Percentiles rank a stretch among this genome's conserved stretches.
These are phyloP conservation scores for Magnusiomyces magnusii DNA, from an alignment of 1,139 yeast genomes.

Conservation along the genomic window DNA sequence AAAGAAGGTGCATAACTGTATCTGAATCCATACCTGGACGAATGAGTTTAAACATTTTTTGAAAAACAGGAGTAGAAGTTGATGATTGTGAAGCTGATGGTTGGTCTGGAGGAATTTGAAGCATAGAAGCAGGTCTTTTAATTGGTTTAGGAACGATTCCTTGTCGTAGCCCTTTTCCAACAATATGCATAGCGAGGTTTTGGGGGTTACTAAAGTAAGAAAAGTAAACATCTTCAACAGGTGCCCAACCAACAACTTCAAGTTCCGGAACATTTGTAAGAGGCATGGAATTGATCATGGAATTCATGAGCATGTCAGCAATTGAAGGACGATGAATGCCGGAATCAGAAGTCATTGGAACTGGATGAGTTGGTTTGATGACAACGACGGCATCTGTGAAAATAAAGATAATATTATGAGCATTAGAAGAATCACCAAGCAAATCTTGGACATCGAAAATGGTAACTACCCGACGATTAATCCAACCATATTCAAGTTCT, in stretches of 20 bases:
- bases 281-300: slow-evolving; percentile 79
- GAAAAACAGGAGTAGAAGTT: slow-evolving; percentile 4
- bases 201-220: slow-evolving; percentile 25
- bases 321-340: slow-evolving; percentile 50
- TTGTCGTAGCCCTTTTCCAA: slow-evolving; percentile 11
- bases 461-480: slow-evolving; percentile 74
- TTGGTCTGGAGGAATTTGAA: neutral
- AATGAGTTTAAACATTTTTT: slow-evolving; percentile 31
- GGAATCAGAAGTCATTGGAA: slow-evolving; percentile 28
- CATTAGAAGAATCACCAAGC: slow-evolving; percentile 25
- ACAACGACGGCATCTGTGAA: slow-evolving; percentile 76
- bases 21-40: slow-evolving; percentile 33
- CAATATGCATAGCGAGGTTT: slow-evolving; percentile 19
- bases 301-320: slow-evolving; percentile 82
- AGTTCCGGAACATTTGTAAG: slow-evolving; percentile 62
- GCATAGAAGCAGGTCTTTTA: neutral
- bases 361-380: slow-evolving; percentile 37
- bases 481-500: slow-evolving; percentile 83
- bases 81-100: slow-evolving; percentile 2
- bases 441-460: slow-evolving; percentile 55
- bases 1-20: slow-evolving; percentile 54
- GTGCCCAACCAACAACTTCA: slow-evolving; percentile 61
- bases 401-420: slow-evolving; percentile 53
- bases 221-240: slow-evolving; percentile 42
- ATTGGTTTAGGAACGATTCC: slow-evolving; percentile 8